Percentiles rank a stretch among this genome's conserved stretches.
These are phyloP conservation scores for Fusarium sublunatum DNA, from an alignment of 2,329 filamentous ascomycete species.

Conservation along the genomic window DNA sequence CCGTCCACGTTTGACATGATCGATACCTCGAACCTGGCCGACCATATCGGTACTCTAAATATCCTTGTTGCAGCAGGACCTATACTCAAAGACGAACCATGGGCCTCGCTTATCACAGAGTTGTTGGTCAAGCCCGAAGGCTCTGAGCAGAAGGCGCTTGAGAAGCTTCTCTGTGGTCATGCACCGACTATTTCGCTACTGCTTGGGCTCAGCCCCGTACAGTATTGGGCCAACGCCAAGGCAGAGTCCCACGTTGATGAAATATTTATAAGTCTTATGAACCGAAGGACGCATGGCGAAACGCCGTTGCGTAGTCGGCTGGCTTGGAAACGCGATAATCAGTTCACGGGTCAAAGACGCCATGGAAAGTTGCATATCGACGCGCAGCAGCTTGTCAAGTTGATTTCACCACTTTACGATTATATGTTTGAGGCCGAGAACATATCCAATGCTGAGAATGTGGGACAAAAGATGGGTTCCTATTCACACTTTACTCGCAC, in stretches of 20 bases:
- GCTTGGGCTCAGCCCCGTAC: conserved; percentile 61
- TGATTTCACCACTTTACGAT: conserved; percentile 57
- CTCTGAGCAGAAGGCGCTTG: conserved; percentile 48
- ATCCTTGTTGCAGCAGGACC: conserved; percentile 57
- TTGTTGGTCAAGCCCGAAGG: conserved; percentile 51
- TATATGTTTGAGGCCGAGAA: conserved; percentile 60
- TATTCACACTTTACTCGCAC: conserved; percentile 53
- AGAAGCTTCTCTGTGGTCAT: conserved; percentile 59
- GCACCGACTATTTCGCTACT: conserved; percentile 60
- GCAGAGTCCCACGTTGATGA: conserved; percentile 55
- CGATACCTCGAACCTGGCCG: conserved; percentile 62
- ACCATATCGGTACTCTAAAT: conserved; percentile 54
- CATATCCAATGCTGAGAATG: conserved; percentile 24
- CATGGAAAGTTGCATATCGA: conserved; percentile 50
- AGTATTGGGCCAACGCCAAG: conserved; percentile 63
- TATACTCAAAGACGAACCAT: conserved; percentile 57
- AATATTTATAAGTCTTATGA: conserved; percentile 46
- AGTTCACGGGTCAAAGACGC: conserved; percentile 44
- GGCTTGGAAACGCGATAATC: conserved; percentile 52
- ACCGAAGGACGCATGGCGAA: conserved; percentile 19
- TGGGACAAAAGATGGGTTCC: conserved; percentile 12
- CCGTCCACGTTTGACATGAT: conserved; percentile 65
- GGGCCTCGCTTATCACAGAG: conserved; percentile 63
- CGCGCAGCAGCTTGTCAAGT: conserved; percentile 51
- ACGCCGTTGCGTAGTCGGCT: conserved; percentile 48